Conservation (phyloP, 176 grass and related monocot genomes). For the Avena eriantha region DNA sequence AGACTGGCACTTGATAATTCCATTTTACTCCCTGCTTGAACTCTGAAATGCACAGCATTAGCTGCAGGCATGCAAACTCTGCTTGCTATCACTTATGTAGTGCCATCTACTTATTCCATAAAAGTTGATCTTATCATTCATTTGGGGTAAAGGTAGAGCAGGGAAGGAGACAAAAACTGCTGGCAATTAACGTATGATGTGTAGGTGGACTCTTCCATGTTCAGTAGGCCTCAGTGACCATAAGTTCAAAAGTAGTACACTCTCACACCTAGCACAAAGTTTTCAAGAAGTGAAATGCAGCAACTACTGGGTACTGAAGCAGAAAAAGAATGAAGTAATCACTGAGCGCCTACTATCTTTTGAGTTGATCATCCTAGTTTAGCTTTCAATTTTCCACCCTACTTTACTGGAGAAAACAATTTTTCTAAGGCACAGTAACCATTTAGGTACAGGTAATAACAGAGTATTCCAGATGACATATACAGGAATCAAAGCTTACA, state of each 20-base stretch:
- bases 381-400: not conserved
- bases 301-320: not conserved
- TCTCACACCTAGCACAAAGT: not conserved
- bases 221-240: not conserved
- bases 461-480: not conserved
- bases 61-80: not conserved
- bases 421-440: not conserved
- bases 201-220: not conserved
- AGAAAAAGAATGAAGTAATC: not conserved
- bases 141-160: constrained; percentile 6
- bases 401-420: not conserved
- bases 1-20: constrained; percentile 2
- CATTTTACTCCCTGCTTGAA: constrained; percentile 22
- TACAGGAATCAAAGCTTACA: not conserved
- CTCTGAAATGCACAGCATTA: constrained; percentile 11
- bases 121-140: not conserved
- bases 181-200: not conserved
- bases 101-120: not conserved
- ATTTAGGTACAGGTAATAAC: not conserved
- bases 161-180: not conserved
- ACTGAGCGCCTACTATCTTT: not conserved
- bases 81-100: not conserved
- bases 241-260: constrained; percentile 19
- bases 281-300: not conserved
- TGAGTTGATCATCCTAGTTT: not conserved